phyloP scores from a whole-genome alignment of 1,139 yeast species.

The Eremothecium sinecaudum region DNA sequence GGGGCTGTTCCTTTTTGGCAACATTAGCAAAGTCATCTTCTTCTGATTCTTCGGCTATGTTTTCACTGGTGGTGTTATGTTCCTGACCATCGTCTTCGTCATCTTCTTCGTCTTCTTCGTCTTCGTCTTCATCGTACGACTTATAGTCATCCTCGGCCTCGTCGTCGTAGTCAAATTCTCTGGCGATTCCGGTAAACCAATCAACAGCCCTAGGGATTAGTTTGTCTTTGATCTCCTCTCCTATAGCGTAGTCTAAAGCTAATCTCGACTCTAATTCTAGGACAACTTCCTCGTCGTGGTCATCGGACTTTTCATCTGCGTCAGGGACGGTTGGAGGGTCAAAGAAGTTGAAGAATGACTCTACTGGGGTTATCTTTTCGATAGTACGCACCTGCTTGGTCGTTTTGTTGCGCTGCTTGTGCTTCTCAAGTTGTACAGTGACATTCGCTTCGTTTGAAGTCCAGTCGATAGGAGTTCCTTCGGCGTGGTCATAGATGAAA shows the following conservation, averaged over 20 bases:
- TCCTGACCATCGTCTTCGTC: constrained; percentile 28
- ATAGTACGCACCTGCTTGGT: constrained; percentile 95
- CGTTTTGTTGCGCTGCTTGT: constrained; percentile 95
- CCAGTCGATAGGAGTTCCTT: constrained; percentile 86
- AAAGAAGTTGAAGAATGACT: constrained; percentile 91
- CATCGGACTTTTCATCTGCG: constrained; percentile 40
- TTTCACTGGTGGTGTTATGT: constrained; percentile 26
- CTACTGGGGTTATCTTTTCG: constrained; percentile 86
- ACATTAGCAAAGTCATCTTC: constrained; percentile 35
- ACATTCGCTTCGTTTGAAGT: constrained; percentile 68
- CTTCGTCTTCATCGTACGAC: constrained; percentile 53
- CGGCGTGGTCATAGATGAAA: constrained; percentile 93
- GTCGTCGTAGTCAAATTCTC: constrained; percentile 42
- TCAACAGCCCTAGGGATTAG: constrained; percentile 92
- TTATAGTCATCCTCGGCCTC: constrained; percentile 47
- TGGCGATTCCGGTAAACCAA: constrained; percentile 98
- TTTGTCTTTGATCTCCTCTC: constrained; percentile 93
- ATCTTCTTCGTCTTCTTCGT: constrained; percentile 33
- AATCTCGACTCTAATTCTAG: constrained; percentile 75
- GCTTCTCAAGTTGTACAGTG: constrained; percentile 80
- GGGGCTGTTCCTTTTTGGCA: constrained; percentile 48
- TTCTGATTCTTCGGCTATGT: constrained; percentile 18
- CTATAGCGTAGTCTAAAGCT: constrained; percentile 89
- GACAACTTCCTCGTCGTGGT: constrained; percentile 52
- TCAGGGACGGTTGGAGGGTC: constrained; percentile 81